Evolutionary conservation across 257 asterid species (phyloP), one percentile per base, ranked within the genome.

Genomic region (Solanum habrochaites): DNA sequence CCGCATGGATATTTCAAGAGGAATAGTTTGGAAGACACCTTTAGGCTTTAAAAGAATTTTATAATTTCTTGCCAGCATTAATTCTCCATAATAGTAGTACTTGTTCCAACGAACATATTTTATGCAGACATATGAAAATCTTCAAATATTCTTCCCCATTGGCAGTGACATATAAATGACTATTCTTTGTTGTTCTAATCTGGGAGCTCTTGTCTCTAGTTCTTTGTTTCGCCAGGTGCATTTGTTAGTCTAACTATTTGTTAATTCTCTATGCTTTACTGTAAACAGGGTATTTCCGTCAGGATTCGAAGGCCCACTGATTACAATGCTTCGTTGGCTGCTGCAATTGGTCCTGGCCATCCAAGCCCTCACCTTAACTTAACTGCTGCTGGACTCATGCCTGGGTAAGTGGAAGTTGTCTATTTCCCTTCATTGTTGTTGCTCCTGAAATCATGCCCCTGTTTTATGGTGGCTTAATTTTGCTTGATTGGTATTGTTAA

Each of bases 231-330:
- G 18, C 25, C 42, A 15, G 39, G 42, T 15, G 66, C 62, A 78
- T 78, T 78, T 45, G 66, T 27, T 45, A 29, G 74, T 60, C 58
- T 84, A 84, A 84, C 27, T 35, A 40, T 84, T 40, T 84, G 75
- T 84, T 67, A 15, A 15, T 40, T 62, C 6, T 64, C 60, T 29
- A 23, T 31, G 42, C n/a, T 70, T 37, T 85, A 27, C 21, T 32
- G 82, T 47, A 43, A 78, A 45, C 84, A 97, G 99, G 99, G 99
- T 83, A 98, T 97, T 66, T 97, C 98, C 13, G 98, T 97, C 88
- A 96, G 95, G 92, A 98, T 97, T 85, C 94, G 99, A 90, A 94
- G 99, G 86, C 99, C 99, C 12, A 97, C 98, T 56, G 99, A 97
- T 91, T 97, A 97, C 87, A 96, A 97, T 78, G 99, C 99, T 8